phyloP scores from a whole-genome alignment of 2,329 filamentous ascomycete species.

The Colletotrichum tofieldiae region DNA sequence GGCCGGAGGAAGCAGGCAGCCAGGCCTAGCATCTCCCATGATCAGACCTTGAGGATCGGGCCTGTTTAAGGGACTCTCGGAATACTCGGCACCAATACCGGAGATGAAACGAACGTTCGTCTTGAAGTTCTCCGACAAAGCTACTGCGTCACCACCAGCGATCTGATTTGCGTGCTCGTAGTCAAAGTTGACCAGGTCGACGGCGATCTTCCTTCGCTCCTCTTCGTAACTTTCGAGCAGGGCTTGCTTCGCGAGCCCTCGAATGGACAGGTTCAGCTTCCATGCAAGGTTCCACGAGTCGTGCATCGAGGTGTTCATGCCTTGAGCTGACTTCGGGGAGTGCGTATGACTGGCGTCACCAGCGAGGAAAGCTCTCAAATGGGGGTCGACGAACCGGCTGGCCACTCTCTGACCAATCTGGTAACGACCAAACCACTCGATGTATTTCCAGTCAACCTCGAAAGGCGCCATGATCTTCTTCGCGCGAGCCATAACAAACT shows the following conservation, averaged over 20 bases:
- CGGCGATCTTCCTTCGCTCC: conserved; percentile 74
- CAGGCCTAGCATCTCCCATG: conserved; percentile 67
- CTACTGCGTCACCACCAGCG: conserved; percentile 73
- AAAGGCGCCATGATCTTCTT: conserved; percentile 74
- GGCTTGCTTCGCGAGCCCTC: conserved; percentile 68
- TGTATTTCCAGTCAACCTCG: conserved; percentile 70
- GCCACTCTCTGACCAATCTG: conserved; percentile 81
- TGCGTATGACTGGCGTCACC: conserved; percentile 82
- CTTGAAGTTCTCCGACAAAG: conserved; percentile 78
- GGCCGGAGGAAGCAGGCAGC: conserved; percentile 74
- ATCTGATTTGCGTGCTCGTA: conserved; percentile 72
- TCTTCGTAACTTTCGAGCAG: conserved; percentile 74
- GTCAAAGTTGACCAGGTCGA: conserved; percentile 73
- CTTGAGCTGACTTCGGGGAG: conserved; percentile 80
- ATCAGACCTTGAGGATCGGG: conserved; percentile 57
- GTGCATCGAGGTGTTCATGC: conserved; percentile 74
- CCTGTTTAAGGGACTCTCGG: conserved; percentile 66
- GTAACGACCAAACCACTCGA: conserved; percentile 82
- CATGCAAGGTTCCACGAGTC: conserved; percentile 75
- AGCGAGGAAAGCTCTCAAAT: conserved; percentile 76
- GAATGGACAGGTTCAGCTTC: conserved; percentile 67
- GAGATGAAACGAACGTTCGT: conserved; percentile 83
- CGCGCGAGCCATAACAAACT: conserved; percentile 80
- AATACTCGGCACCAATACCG: conserved; percentile 77
- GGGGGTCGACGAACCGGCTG: conserved; percentile 75